Conservation (phyloP, 2,329 filamentous ascomycete species). For the Monilinia vaccinii-corymbosi region DNA sequence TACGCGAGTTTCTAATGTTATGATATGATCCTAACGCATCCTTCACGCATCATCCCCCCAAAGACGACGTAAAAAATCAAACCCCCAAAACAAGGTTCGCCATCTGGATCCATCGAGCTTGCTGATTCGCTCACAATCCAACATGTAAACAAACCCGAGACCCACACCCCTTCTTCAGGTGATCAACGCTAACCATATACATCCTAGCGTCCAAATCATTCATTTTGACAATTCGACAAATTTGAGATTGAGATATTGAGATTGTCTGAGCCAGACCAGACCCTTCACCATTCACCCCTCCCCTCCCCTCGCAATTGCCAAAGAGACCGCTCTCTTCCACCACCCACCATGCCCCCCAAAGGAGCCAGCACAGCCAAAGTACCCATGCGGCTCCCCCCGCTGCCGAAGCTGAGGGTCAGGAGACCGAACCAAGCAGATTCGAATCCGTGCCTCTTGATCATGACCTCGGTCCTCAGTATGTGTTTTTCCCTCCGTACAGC, state of each 20-base stretch:
- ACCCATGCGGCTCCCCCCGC: conserved; percentile 41
- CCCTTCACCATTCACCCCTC: not conserved
- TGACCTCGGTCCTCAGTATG: conserved; percentile 59
- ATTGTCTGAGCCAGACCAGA: too few relatives aligned
- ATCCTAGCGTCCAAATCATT: conserved; percentile 21
- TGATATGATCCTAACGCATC: too few relatives aligned
- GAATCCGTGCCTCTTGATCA: conserved; percentile 57
- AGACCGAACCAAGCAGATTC: conserved; percentile 51
- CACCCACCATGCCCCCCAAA: conserved; percentile 28
- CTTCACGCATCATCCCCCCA: too few relatives aligned
- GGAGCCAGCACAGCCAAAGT: conserved; percentile 25
- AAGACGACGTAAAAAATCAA: too few relatives aligned
- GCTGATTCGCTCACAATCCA: not conserved
- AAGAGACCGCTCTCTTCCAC: not conserved
- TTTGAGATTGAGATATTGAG: not conserved
- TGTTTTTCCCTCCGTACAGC: too few relatives aligned
- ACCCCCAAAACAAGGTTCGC: too few relatives aligned
- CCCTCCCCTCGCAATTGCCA: not conserved
- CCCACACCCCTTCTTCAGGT: too few relatives aligned
- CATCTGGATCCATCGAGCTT: too few relatives aligned
- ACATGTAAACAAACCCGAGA: conserved; percentile 7
- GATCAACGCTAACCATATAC: not conserved
- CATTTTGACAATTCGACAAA: not conserved
- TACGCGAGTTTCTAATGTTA: too few relatives aligned
- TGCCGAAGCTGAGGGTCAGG: conserved; percentile 54